Percentiles rank a stretch among this genome's conserved stretches.
Conservation (phyloP, 2,329 filamentous ascomycete genomes). For the Fusarium brevicatenulatum region DNA sequence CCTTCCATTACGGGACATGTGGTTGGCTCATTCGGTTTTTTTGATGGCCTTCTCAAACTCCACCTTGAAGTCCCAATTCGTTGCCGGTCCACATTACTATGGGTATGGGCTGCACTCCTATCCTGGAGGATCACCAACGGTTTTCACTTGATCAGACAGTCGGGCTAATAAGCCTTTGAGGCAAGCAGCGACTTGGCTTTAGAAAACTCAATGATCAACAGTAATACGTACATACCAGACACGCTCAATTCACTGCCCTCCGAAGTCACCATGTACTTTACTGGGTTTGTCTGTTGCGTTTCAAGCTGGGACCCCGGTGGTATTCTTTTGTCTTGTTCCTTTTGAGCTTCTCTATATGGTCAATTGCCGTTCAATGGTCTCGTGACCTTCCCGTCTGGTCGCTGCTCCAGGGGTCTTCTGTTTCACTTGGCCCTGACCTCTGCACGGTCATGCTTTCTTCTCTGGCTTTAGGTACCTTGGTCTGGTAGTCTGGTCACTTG, state of each 20-base stretch:
- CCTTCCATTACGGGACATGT: background rate
- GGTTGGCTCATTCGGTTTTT: conserved; percentile 12
- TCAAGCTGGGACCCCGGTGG: conserved; percentile 7
- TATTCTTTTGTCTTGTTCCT: conserved; percentile 18
- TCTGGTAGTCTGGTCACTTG: background rate
- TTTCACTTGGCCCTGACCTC: conserved; percentile 10
- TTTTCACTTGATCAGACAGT: conserved; percentile 25
- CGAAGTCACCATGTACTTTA: background rate
- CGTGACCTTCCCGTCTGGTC: conserved; percentile 32
- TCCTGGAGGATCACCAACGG: conserved; percentile 23
- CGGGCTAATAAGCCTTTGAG: background rate
- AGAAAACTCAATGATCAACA: conserved; percentile 3
- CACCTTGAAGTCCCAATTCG: conserved; percentile 3
- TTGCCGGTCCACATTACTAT: conserved; percentile 19
- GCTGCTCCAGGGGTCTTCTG: conserved; percentile 17
- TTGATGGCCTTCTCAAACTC: conserved; percentile 1
- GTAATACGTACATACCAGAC: background rate
- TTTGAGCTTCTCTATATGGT: conserved; percentile 21
- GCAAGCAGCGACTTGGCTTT: background rate
- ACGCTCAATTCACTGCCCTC: conserved; percentile 26
- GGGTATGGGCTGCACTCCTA: conserved; percentile 5
- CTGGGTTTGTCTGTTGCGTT: conserved; percentile 20
- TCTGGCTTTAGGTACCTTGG: background rate
- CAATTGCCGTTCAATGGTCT: conserved; percentile 20
- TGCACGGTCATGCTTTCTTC: conserved; percentile 2